Percentiles rank a stretch among this genome's conserved stretches.
phyloP scores from a whole-genome alignment of 257 asterid species.

The Penstemon davidsonii region DNA sequence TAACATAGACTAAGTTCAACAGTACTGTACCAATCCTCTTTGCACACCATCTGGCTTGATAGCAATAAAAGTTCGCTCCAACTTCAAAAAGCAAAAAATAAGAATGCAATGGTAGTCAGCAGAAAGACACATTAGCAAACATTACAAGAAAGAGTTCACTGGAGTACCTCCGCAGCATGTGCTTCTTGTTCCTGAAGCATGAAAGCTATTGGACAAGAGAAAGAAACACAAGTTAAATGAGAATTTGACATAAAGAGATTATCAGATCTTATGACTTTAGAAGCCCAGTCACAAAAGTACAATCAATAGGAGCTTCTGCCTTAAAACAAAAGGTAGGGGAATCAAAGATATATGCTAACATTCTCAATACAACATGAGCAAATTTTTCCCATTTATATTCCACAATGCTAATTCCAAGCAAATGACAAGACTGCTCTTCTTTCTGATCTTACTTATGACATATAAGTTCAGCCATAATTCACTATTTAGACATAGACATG shows the following conservation, averaged over 20 bases:
- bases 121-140: constrained; percentile 6
- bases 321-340: background rate
- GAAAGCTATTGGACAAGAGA: constrained; percentile 50
- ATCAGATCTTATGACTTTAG: constrained; percentile 8
- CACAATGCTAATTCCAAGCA: too few species aligned
- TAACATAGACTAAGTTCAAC: constrained; percentile 4
- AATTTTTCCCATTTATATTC: background rate
- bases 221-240: constrained; percentile 24
- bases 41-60: constrained; percentile 99
- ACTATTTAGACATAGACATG: background rate
- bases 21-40: constrained; percentile 80
- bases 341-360: background rate
- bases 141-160: constrained; percentile 5
- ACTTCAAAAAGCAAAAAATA: constrained; percentile 34
- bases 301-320: too few species aligned
- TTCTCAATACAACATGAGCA: background rate
- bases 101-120: constrained; percentile 26
- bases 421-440: too few species aligned
- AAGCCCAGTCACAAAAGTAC: background rate
- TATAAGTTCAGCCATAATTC: too few species aligned
- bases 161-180: constrained; percentile 79
- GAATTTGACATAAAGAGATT: constrained; percentile 12
- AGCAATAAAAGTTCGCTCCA: constrained; percentile 94
- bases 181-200: constrained; percentile 93
- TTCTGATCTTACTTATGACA: too few species aligned